A percentile compares a stretch with the other conserved stretches of the same genome.
Conservation (phyloP, 306 rosid species). For the Dryas octopetala region DNA sequence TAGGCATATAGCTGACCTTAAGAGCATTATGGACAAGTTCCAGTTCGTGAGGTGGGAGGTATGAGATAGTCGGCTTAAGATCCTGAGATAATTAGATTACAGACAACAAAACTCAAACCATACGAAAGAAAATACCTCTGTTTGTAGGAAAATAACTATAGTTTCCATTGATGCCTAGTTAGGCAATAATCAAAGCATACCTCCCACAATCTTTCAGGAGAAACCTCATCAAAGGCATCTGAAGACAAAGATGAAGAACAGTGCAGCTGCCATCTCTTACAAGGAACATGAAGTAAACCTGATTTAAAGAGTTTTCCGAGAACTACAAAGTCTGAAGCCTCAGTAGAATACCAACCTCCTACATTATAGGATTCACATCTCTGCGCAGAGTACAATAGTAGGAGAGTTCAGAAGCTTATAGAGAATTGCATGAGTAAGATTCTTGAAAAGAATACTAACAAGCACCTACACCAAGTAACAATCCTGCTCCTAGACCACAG, state of each 20-base stretch:
- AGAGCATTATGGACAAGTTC: conserved; percentile 86
- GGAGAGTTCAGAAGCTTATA: not conserved
- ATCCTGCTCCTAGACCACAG: conserved; percentile 1
- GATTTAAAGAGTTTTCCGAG: conserved; percentile 51
- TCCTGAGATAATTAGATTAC: conserved; percentile 55
- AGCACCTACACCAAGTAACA: not conserved
- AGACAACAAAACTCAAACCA: conserved; percentile 29
- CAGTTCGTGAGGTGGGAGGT: conserved; percentile 74
- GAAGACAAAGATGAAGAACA: conserved; percentile 58
- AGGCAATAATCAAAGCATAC: conserved; percentile 46
- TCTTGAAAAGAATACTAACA: not conserved
- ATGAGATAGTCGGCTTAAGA: conserved; percentile 81
- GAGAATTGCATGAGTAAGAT: not conserved
- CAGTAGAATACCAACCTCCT: conserved; percentile 52
- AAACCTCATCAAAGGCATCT: conserved; percentile 48
- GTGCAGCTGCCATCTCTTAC: conserved; percentile 48
- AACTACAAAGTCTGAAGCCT: conserved; percentile 42
- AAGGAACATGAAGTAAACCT: conserved; percentile 41
- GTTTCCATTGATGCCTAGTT: conserved; percentile 27
- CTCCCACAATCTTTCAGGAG: conserved; percentile 95
- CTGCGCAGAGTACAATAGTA: conserved; percentile 43
- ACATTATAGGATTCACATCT: conserved; percentile 53
- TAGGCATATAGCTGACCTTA: conserved; percentile 56
- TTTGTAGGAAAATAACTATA: conserved; percentile 31
- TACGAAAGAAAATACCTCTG: conserved; percentile 15